Evolutionary conservation across 2,329 filamentous ascomycete genomes (phyloP).

Genomic region (Nemania serpens): DNA sequence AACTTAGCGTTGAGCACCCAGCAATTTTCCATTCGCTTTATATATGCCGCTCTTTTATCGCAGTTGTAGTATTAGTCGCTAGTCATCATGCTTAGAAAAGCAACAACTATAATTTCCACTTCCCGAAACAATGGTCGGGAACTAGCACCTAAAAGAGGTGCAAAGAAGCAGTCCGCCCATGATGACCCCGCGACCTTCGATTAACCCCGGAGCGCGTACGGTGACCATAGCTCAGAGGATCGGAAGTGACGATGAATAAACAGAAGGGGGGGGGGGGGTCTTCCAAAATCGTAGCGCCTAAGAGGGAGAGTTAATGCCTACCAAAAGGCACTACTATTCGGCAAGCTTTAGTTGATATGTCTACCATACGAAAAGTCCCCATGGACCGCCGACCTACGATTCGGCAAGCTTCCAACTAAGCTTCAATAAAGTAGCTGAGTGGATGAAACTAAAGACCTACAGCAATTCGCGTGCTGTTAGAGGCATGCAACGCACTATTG

Average conservation of each 20-base stretch:
- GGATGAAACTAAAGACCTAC: slow-evolving; percentile 19
- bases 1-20: too few species aligned
- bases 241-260: slow-evolving; percentile 7
- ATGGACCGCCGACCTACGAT: slow-evolving; percentile 29
- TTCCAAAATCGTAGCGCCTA: slow-evolving; percentile 20
- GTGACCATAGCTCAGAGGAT: slow-evolving; percentile 24
- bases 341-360: slow-evolving; percentile 18
- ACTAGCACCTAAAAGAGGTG: not conserved
- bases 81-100: not conserved
- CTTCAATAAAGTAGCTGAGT: slow-evolving; percentile 24
- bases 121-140: not conserved
- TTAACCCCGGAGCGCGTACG: slow-evolving; percentile 32
- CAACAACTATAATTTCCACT: not conserved
- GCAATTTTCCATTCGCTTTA: not conserved
- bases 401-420: slow-evolving; percentile 29
- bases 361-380: slow-evolving; percentile 26
- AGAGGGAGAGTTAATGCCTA: slow-evolving; percentile 29
- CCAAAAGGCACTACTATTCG: slow-evolving; percentile 11
- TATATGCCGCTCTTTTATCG: not conserved
- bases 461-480: slow-evolving; percentile 13
- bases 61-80: not conserved
- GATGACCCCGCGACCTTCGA: slow-evolving; percentile 13
- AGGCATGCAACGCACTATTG: slow-evolving; percentile 12
- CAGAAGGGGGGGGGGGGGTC: slow-evolving; percentile 25
- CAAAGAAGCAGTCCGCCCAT: slow-evolving; percentile 11